Evolutionary conservation across 2,329 filamentous ascomycete species (phyloP), one percentile per base, ranked within the genome.

Genomic region (Trichoderma aggressivum): DNA sequence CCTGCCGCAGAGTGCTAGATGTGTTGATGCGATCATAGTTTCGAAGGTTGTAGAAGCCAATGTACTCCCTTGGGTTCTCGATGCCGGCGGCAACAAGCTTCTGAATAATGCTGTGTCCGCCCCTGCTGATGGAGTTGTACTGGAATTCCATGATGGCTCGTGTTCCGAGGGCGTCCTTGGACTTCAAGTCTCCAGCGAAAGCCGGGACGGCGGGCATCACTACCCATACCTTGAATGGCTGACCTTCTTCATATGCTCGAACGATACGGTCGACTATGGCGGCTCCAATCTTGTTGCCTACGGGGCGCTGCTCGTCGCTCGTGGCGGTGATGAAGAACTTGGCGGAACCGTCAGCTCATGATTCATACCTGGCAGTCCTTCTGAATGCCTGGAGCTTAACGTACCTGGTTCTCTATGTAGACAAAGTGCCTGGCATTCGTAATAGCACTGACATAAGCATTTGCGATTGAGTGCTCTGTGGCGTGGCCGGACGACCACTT

Each of bases 141-240:
- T 96, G 93, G 79, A 92, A 95, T 78, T 96, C 92, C 91, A 96
- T 94, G 76, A 97, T 95, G 6, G 92, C 93, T 43, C 93, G 86
- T 0, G 93, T 96, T 26, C 92, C 91, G 1, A 95, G 84, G 10
- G 91, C 90, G 26, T 88, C 90, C 66, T 94, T 91, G 0, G 86
- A 86, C 76, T 92, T 88, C 62, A 97, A 84, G 75, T 96, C 92
- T 5, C 93, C 93, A 2, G 93, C 92, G 77, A 97, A 97, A 2
- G 90, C 93, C 8, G 93, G 93, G 0, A 97, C 90, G 1, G 92
- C 88, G 0, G 93, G 93, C 81, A 96, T 96, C 71, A 92, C 83
- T 24, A 96, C 87, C 74, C 94, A 90, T 74, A 95, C 86, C 74
- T 91, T 91, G 83, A 92, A 97, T 71, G 87, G 84, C 75, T 93